Percentiles rank a stretch among this genome's conserved stretches.
phyloP scores from a whole-genome alignment of 805 yeast genomes.

The Candida endomychidarum region DNA sequence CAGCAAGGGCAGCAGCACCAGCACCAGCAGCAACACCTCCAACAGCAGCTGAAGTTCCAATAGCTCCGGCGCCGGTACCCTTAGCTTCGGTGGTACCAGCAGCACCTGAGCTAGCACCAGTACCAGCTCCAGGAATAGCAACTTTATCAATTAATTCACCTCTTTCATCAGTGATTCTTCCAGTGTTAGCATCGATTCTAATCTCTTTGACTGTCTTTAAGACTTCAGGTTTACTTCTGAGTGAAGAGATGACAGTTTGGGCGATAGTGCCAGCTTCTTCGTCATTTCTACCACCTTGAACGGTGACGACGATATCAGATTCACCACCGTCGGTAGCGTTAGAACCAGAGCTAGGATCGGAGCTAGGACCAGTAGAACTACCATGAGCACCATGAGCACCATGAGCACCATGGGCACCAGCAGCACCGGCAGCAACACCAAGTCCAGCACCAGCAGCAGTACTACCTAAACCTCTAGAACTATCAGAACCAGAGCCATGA shows the following conservation, averaged over 20 bases:
- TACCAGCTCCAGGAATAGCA: neutral
- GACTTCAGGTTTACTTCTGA: constrained; percentile 22
- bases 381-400: constrained; percentile 1
- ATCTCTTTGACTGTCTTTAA: constrained; percentile 23
- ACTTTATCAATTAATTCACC: constrained; percentile 15
- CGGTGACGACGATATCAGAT: constrained; percentile 32
- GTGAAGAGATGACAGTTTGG: constrained; percentile 25
- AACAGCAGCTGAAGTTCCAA: too few relatives aligned
- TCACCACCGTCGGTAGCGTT: too few relatives aligned
- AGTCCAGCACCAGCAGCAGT: constrained; percentile 59
- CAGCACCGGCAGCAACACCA: constrained; percentile 41
- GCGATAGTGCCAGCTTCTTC: constrained; percentile 29
- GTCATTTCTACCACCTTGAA: constrained; percentile 27
- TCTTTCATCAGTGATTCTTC: constrained; percentile 28
- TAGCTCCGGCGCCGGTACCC: constrained; percentile 5
- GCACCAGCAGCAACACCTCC: constrained; percentile 7
- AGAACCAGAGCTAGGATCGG: too few relatives aligned
- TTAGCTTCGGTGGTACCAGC: too few relatives aligned
- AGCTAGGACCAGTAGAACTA: too few relatives aligned
- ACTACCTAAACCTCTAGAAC: constrained; percentile 8
- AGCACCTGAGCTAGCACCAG: neutral
- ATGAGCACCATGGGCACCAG: constrained; percentile 3
- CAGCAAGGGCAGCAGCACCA: constrained; percentile 3
- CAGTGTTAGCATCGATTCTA: constrained; percentile 30
- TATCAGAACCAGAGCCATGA: neutral